A percentile compares a stretch with the other conserved stretches of the same genome.
phyloP scores from a whole-genome alignment of 108 stramenopile genomes.

The Fistulifera pelliculosa region DNA sequence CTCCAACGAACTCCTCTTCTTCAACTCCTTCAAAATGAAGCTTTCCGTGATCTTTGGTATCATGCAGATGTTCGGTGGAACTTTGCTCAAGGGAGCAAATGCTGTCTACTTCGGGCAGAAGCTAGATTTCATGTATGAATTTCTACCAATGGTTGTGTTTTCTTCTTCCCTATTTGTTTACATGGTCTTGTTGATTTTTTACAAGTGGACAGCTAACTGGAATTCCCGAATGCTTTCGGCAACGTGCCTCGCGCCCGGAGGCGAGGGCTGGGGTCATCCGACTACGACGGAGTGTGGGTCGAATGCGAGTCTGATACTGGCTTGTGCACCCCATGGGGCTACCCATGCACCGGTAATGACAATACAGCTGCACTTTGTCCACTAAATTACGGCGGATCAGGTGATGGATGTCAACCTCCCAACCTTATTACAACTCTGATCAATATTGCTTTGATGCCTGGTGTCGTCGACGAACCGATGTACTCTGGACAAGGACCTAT shows the following conservation, averaged over 20 bases:
- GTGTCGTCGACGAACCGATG: conserved; percentile 92
- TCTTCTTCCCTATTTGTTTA: conserved; percentile 89
- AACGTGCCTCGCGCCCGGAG: conserved; percentile 74
- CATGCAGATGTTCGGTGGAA: conserved; percentile 94
- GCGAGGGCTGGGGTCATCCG: conserved; percentile 64
- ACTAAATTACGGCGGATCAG: conserved; percentile 85
- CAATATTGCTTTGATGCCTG: conserved; percentile 94
- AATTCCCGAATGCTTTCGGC: conserved; percentile 89
- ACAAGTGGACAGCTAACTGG: conserved; percentile 98
- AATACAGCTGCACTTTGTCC: conserved; percentile 69
- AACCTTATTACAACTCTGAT: conserved; percentile 96
- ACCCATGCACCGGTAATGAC: conserved; percentile 51
- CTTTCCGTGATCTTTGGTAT: conserved; percentile 97
- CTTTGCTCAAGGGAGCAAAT: conserved; percentile 87
- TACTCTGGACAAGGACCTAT: conserved; percentile 82
- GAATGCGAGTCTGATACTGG: conserved; percentile 39
- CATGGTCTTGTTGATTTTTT: conserved; percentile 96
- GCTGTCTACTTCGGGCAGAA: conserved; percentile 86
- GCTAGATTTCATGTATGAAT: conserved; percentile 89
- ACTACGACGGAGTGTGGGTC: conserved; percentile 67
- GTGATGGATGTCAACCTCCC: conserved; percentile 95
- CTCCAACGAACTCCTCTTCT: conserved; percentile 93
- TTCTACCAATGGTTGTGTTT: conserved; percentile 96
- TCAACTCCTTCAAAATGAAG: conserved; percentile 99
- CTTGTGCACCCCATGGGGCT: conserved; percentile 80